A percentile compares a stretch with the other conserved stretches of the same genome.
phyloP scores from a whole-genome alignment of 306 rosid species.

The Cicer yamashitae region DNA sequence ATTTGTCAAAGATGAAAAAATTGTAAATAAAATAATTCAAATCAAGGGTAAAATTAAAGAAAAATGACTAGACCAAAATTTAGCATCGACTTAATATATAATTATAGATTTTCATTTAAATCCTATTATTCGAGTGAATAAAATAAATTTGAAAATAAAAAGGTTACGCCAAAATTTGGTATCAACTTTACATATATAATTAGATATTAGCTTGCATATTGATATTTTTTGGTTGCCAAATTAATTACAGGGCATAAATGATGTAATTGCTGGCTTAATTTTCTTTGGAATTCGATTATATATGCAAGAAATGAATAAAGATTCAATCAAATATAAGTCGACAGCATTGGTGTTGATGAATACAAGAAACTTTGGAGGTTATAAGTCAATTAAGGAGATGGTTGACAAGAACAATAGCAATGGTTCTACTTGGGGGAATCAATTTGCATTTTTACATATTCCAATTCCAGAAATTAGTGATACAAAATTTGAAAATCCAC shows the following conservation, averaged over 20 bases:
- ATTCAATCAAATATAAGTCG: constrained; percentile 44
- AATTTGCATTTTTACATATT: constrained; percentile 51
- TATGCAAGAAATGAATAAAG: constrained; percentile 47
- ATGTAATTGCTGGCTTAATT: constrained; percentile 54
- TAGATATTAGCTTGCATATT: background rate
- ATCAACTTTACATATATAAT: background rate
- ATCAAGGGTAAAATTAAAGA: too few species aligned
- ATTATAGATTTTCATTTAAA: too few species aligned
- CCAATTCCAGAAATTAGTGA: constrained; percentile 56
- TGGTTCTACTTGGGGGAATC: constrained; percentile 59
- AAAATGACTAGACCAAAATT: too few species aligned
- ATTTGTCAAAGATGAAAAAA: too few species aligned
- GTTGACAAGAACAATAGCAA: constrained; percentile 28
- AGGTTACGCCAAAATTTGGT: too few species aligned
- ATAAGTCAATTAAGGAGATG: constrained; percentile 60
- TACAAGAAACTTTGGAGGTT: constrained; percentile 48
- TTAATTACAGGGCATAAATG: constrained; percentile 51
- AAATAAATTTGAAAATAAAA: too few species aligned
- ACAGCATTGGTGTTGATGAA: constrained; percentile 56
- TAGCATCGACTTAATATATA: too few species aligned
- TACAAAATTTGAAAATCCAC: constrained; percentile 44
- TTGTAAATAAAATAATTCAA: too few species aligned
- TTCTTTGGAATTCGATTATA: constrained; percentile 57
- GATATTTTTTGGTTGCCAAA: background rate
- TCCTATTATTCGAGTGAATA: too few species aligned